These are phyloP conservation scores for Neopestalotiopsis sp. DNA, from an alignment of 2,329 filamentous ascomycete genomes.

Conservation along the genomic window DNA sequence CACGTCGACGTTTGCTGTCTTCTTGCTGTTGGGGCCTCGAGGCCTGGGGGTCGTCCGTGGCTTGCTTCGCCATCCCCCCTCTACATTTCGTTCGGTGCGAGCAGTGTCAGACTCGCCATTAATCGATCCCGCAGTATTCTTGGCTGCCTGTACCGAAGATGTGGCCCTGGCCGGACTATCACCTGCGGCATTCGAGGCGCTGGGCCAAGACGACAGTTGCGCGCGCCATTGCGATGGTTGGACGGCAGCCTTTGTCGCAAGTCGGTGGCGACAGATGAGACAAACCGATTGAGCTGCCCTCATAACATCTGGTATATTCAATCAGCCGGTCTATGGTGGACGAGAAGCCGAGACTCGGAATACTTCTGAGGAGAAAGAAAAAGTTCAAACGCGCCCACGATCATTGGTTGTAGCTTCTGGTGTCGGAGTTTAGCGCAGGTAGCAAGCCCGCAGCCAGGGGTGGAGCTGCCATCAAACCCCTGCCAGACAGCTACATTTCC, in stretches of 20 bases:
- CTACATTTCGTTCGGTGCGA: background rate
- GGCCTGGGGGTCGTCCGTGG: background rate
- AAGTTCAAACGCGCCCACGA: background rate
- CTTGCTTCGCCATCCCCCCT: background rate
- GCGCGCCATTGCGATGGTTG: slow-evolving; percentile 27
- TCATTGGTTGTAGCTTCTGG: background rate
- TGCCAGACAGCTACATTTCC: background rate
- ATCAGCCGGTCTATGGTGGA: background rate
- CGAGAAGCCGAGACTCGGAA: background rate
- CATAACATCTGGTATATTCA: slow-evolving; percentile 26
- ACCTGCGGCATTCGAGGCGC: slow-evolving; percentile 14
- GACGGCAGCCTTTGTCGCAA: slow-evolving; percentile 26
- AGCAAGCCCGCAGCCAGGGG: background rate
- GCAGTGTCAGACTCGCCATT: background rate
- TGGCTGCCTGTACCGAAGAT: background rate
- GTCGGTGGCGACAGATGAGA: slow-evolving; percentile 35
- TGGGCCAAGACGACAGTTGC: slow-evolving; percentile 27
- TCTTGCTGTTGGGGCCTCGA: background rate
- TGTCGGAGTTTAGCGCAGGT: background rate
- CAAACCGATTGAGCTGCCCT: slow-evolving; percentile 32
- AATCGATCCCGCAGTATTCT: background rate
- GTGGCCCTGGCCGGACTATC: background rate
- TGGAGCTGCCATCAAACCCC: background rate
- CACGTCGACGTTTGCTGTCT: slow-evolving; percentile 16
- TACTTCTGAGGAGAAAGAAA: background rate